Conservation (phyloP, 768 basidiomycete species). For the Clitopilus hobsonii region DNA sequence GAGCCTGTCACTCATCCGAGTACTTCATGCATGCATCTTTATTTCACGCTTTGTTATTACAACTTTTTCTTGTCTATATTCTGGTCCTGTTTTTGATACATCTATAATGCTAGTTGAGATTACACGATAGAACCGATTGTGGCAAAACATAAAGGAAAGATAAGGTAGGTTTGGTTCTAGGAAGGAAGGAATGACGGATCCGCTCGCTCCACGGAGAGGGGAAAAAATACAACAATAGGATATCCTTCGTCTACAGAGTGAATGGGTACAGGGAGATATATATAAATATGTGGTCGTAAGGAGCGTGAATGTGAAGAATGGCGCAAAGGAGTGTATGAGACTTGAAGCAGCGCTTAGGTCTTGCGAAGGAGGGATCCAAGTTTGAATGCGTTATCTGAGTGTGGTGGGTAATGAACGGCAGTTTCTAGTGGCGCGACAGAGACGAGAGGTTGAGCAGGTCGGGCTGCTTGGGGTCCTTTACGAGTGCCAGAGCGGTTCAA, state of each 20-base stretch:
- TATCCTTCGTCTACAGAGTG: not conserved
- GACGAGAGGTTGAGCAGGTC: conserved; percentile 23
- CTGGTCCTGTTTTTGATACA: conserved; percentile 9
- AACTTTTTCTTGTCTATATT: conserved; percentile 10
- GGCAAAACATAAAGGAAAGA: not conserved
- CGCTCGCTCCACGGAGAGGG: no score
- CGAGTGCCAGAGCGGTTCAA: conserved; percentile 37
- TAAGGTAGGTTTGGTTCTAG: conserved; percentile 7
- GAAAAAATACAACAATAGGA: conserved; percentile 2
- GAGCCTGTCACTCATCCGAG: no score
- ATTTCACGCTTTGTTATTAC: conserved; percentile 7
- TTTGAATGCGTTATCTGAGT: conserved; percentile 50
- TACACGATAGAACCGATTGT: not conserved
- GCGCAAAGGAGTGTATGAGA: not conserved
- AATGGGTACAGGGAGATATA: not conserved
- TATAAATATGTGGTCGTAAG: not conserved
- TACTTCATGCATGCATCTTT: no score
- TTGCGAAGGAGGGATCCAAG: conserved; percentile 72
- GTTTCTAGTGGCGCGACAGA: conserved; percentile 34
- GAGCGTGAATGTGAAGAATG: not conserved
- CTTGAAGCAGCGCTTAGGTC: conserved; percentile 22
- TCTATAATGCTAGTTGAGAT: conserved; percentile 9
- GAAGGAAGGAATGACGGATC: no score
- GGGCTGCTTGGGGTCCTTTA: conserved; percentile 24
- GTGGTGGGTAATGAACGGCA: conserved; percentile 17